Evolutionary conservation across 805 yeast species (phyloP), one percentile per base, ranked within the genome.

Genomic region (Cyberlindnera galapagoensis): DNA sequence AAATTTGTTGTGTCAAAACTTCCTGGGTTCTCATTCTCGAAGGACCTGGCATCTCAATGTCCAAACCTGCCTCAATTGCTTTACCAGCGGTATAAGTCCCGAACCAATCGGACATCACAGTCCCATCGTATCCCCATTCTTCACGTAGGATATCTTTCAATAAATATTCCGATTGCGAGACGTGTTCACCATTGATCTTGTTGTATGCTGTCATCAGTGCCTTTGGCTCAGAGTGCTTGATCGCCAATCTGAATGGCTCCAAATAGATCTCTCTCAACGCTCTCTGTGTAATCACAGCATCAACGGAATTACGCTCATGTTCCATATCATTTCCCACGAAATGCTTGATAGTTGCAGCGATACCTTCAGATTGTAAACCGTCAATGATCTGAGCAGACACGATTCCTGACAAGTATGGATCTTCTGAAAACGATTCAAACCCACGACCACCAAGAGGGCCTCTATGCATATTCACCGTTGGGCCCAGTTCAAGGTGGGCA

Each of bases 31-130:
- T 56, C 57, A 76, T 65, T 28, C 66, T 53, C 3, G 75, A 54
- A 9, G 74, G 69, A 14, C 82, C 82, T 0, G 83, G 83, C 78
- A 74, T 73, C 49, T 76, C 82, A 42, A 76, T 52, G 49, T 74
- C 77, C 34, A 76, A 56, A 3, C 81, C 81, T 15, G 73, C 71
- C 18, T 65, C 62, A 23, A 75, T 49, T 7, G 76, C 49, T 24
- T 59, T 66, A 21, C 54, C 57, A 20, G 59, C 58, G 10, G 76
- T 60, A 47, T 68, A 74, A 11, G 65, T 62, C n/a, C 82, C 83
- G 40, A 51, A 65, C 82, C 81, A 76, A 52, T 76, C 83, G 13
- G 76, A 67, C 75, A 76, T 71, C 13, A 66, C 52, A 31, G 64
- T 44, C 19, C 82, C 82, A 3, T 67, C 52, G 56, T 63, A 76